phyloP scores from a whole-genome alignment of 805 yeast genomes.

The Ogataea pilisensis region DNA sequence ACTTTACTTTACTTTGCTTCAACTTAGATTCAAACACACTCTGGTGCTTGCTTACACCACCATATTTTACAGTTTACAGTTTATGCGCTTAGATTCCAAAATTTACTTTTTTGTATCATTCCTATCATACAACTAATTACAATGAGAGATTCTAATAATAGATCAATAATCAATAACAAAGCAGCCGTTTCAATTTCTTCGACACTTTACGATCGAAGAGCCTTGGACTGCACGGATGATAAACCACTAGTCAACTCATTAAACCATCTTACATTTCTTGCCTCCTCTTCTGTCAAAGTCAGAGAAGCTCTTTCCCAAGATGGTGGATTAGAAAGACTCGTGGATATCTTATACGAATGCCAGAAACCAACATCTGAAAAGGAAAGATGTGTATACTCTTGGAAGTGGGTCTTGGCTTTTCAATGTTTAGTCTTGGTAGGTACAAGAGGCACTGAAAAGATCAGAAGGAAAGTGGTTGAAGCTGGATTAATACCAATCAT shows the following conservation, averaged over 20 bases:
- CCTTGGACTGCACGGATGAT: slow-evolving; percentile 85
- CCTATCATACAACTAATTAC: neutral
- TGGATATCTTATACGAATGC: slow-evolving; percentile 82
- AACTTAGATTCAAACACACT: too few species aligned
- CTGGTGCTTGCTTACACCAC: too few species aligned
- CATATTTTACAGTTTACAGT: too few species aligned
- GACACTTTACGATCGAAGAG: slow-evolving; percentile 85
- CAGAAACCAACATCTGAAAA: slow-evolving; percentile 33
- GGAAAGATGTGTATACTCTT: slow-evolving; percentile 59
- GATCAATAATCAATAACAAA: slow-evolving; percentile 70
- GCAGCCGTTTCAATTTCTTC: slow-evolving; percentile 93
- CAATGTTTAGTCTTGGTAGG: slow-evolving; percentile 91
- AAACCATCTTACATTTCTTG: slow-evolving; percentile 83
- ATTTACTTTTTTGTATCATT: neutral
- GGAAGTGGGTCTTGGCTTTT: slow-evolving; percentile 96
- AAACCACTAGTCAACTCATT: slow-evolving; percentile 88
- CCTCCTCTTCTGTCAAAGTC: slow-evolving; percentile 81
- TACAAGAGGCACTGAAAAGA: slow-evolving; percentile 85
- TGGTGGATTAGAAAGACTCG: slow-evolving; percentile 88
- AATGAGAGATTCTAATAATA: slow-evolving; percentile 90
- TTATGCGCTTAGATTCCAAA: too few species aligned
- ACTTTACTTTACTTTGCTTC: too few species aligned
- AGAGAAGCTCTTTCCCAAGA: slow-evolving; percentile 85
- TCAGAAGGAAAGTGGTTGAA: slow-evolving; percentile 79
- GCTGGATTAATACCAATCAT: slow-evolving; percentile 90